Conservation (phyloP, 2,329 filamentous ascomycete genomes). For the Nannizzia gypsea region DNA sequence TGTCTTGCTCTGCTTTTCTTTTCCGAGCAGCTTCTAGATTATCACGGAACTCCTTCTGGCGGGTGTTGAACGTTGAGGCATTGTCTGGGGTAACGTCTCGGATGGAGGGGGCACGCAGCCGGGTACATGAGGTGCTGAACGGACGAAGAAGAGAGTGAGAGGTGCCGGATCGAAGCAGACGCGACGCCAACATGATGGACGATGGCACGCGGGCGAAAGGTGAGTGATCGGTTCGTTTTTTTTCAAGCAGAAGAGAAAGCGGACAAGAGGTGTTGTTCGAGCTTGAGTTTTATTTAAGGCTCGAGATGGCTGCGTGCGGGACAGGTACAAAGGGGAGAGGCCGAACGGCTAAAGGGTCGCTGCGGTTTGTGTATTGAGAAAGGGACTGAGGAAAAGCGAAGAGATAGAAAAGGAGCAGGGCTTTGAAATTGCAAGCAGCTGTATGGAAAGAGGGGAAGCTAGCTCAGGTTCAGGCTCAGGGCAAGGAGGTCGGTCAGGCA, state of each 20-base stretch:
- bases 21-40: conserved; percentile 64
- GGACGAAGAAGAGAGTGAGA: conserved; percentile 42
- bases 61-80: conserved; percentile 64
- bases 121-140: conserved; percentile 45
- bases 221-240: conserved; percentile 6
- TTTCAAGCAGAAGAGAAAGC: conserved; percentile 8
- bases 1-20: conserved; percentile 68
- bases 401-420: background rate
- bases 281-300: background rate
- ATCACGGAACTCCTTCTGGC: conserved; percentile 78
- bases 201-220: background rate
- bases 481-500: background rate
- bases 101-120: conserved; percentile 57
- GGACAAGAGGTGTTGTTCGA: background rate
- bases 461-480: background rate
- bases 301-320: conserved; percentile 3
- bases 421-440: background rate
- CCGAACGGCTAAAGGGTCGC: background rate
- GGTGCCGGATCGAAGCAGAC: conserved; percentile 40
- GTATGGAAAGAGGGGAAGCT: conserved; percentile 5
- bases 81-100: conserved; percentile 69
- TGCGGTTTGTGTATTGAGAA: background rate
- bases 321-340: background rate
- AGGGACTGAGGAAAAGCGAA: conserved; percentile 2
- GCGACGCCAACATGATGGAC: conserved; percentile 33